phyloP scores from a whole-genome alignment of 1,284 basidiomycete genomes.

The Tetrapyrgos nigripes region DNA sequence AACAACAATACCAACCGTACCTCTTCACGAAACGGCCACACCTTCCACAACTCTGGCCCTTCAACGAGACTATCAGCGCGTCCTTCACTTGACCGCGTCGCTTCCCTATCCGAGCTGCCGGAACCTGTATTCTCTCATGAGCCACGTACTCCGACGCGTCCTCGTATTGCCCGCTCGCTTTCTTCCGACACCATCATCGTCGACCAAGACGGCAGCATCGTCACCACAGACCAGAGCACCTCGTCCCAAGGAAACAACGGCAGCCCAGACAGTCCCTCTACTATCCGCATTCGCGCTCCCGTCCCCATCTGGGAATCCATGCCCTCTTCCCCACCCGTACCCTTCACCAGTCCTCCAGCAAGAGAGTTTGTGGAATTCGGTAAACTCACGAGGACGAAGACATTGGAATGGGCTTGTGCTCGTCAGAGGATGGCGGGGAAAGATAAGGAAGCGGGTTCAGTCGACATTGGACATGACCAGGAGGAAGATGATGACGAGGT shows the following conservation, averaged over 20 bases:
- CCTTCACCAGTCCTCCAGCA: conserved; percentile 55
- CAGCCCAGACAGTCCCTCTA: too few species aligned
- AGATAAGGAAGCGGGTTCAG: conserved; percentile 35
- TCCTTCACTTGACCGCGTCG: conserved; percentile 64
- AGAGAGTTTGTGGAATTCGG: conserved; percentile 60
- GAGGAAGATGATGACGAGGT: conserved; percentile 30
- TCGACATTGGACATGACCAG: too few species aligned
- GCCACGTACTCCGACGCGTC: conserved; percentile 50
- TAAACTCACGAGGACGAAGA: conserved; percentile 50
- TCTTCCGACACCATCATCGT: neutral
- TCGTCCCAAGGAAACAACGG: too few species aligned
- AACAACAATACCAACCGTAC: conserved; percentile 22
- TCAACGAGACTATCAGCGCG: conserved; percentile 32
- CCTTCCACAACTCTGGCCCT: conserved; percentile 19
- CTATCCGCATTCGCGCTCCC: conserved; percentile 15
- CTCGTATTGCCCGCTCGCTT: conserved; percentile 32
- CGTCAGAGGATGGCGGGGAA: conserved; percentile 50
- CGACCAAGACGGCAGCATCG: neutral
- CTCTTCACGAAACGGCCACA: conserved; percentile 26
- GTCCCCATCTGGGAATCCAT: conserved; percentile 67
- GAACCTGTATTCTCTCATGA: conserved; percentile 31
- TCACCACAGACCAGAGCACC: too few species aligned
- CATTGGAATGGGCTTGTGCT: conserved; percentile 79
- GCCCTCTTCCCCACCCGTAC: conserved; percentile 69
- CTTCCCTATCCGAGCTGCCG: conserved; percentile 61